These are phyloP conservation scores for Closterium sp. DNA, from an alignment of 139 green algal species.

Conservation along the genomic window DNA sequence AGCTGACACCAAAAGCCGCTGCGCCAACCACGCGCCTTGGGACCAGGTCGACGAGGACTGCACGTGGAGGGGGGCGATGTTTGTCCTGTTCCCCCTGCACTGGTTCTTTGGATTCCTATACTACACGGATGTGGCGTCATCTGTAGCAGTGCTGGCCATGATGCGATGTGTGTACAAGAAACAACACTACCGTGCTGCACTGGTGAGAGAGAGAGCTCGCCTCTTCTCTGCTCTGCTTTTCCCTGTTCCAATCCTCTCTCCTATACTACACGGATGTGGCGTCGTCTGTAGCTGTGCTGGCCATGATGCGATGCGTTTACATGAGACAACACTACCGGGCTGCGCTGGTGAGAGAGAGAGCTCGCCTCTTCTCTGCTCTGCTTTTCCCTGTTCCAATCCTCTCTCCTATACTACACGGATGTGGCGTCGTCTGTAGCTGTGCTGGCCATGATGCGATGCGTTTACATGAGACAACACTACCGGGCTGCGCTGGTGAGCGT, in stretches of 20 bases:
- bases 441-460: slow-evolving; percentile 59
- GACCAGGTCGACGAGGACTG: not conserved
- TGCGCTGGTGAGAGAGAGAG: slow-evolving; percentile 13
- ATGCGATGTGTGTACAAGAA: slow-evolving; percentile 48
- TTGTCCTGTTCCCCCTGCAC: slow-evolving; percentile 70
- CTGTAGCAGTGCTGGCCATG: slow-evolving; percentile 64
- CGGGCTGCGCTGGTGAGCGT: not conserved
- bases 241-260: too few species aligned
- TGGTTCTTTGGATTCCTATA: slow-evolving; percentile 88
- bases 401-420: slow-evolving; percentile 94
- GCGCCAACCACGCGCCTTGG: not conserved
- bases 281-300: slow-evolving; percentile 66
- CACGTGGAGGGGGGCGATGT: not conserved
- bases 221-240: too few species aligned
- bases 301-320: slow-evolving; percentile 53
- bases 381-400: too few species aligned
- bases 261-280: slow-evolving; percentile 91
- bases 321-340: not conserved
- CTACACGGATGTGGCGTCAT: slow-evolving; percentile 85
- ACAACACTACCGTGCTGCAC: not conserved
- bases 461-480: slow-evolving; percentile 10
- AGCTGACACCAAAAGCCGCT: not conserved
- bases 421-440: slow-evolving; percentile 68
- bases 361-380: too few species aligned
- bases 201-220: too few species aligned